Percentiles rank a stretch among this genome's conserved stretches.
Conservation (phyloP, 306 rosid genomes). For the Castanospermum australe region DNA sequence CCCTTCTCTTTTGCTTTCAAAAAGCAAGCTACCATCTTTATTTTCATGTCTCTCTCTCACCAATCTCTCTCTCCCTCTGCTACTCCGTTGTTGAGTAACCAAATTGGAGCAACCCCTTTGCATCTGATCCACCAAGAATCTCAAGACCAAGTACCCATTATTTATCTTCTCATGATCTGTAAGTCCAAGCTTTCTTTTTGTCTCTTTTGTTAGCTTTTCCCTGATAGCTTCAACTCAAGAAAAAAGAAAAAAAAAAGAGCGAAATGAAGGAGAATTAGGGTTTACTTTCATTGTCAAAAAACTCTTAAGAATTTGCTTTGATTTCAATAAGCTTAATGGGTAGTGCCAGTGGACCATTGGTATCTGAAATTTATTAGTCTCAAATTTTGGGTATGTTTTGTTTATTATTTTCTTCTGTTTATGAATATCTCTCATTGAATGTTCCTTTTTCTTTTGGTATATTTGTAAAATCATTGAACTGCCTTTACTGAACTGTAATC, state of each 20-base stretch:
- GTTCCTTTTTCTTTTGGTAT: not conserved
- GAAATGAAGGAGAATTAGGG: constrained; percentile 35
- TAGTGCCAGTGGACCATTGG: not conserved
- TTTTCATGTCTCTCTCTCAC: not conserved
- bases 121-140: constrained; percentile 66
- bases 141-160: constrained; percentile 22
- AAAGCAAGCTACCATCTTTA: constrained; percentile 48
- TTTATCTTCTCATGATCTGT: constrained; percentile 54
- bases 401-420: constrained; percentile 12
- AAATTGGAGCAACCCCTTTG: constrained; percentile 26
- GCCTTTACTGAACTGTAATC: not conserved
- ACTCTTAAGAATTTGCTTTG: constrained; percentile 16
- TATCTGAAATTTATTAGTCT: not conserved
- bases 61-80: constrained; percentile 6
- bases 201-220: constrained; percentile 31
- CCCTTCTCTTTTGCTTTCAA: constrained; percentile 33
- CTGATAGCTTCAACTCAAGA: not conserved
- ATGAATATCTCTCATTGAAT: not conserved
- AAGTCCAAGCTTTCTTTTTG: constrained; percentile 48
- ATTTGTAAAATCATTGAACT: not conserved
- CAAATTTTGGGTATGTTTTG: constrained; percentile 7
- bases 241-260: not conserved
- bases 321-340: constrained; percentile 10
- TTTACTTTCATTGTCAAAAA: constrained; percentile 29
- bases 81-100: constrained; percentile 33